Evolutionary conservation across 306 rosid genomes (phyloP).

Genomic region (Vigna radiata): DNA sequence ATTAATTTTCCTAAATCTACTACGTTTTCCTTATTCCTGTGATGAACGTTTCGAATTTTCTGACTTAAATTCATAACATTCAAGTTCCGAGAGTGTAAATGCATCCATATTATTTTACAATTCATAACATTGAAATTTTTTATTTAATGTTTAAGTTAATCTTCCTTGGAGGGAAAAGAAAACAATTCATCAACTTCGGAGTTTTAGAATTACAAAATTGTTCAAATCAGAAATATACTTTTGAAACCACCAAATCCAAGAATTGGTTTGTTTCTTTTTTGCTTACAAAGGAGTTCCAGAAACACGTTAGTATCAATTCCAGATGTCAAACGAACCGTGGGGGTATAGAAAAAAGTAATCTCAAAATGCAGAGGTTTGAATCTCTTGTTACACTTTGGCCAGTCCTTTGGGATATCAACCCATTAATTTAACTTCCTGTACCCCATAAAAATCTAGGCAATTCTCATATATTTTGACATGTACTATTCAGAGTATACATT

Average conservation of each 20-base stretch:
- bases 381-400: not conserved
- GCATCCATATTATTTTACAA: not conserved
- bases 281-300: not conserved
- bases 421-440: constrained; percentile 5
- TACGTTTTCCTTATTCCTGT: not conserved
- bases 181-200: too few relatives aligned
- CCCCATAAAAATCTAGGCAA: too few relatives aligned
- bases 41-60: not conserved
- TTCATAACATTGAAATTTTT: too few relatives aligned
- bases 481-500: too few relatives aligned
- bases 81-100: not conserved
- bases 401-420: not conserved
- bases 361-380: not conserved
- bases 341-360: not conserved
- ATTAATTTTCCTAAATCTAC: too few relatives aligned
- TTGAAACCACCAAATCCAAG: not conserved
- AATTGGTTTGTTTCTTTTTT: not conserved
- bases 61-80: not conserved
- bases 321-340: not conserved
- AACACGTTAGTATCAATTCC: not conserved
- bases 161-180: not conserved
- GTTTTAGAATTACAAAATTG: not conserved
- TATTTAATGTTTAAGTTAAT: not conserved
- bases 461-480: too few relatives aligned
- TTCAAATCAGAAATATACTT: not conserved